Evolutionary conservation across 2,329 filamentous ascomycete genomes (phyloP).

Genomic region (Purpureocillium lavendulum): DNA sequence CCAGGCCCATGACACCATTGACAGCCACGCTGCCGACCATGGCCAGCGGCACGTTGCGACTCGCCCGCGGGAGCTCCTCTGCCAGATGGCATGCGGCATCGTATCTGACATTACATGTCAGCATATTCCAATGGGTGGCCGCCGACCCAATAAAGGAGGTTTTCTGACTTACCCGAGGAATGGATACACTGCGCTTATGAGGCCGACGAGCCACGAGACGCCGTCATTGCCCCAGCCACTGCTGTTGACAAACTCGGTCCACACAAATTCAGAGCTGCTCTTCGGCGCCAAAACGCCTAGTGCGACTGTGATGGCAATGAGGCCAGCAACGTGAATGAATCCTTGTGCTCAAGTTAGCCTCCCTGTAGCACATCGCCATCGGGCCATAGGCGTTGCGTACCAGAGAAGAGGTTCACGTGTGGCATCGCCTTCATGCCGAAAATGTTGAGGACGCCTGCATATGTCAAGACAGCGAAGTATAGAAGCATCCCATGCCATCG

Average conservation of each 20-base stretch:
- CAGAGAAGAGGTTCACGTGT: slow-evolving; percentile 20
- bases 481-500: slow-evolving; percentile 38
- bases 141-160: not conserved
- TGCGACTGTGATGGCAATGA: slow-evolving; percentile 17
- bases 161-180: slow-evolving; percentile 19
- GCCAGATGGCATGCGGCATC: slow-evolving; percentile 24
- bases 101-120: slow-evolving; percentile 12
- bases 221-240: slow-evolving; percentile 22
- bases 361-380: too few species aligned
- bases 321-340: slow-evolving; percentile 17
- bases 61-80: slow-evolving; percentile 23
- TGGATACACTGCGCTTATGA: slow-evolving; percentile 22
- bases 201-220: slow-evolving; percentile 23
- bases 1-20: slow-evolving; percentile 37
- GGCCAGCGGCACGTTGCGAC: slow-evolving; percentile 22
- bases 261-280: slow-evolving; percentile 20
- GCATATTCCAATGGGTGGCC: too few species aligned
- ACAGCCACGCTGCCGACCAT: slow-evolving; percentile 25
- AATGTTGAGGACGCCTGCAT: slow-evolving; percentile 29
- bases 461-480: slow-evolving; percentile 34
- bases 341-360: slow-evolving; percentile 10
- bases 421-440: slow-evolving; percentile 29
- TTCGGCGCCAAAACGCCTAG: slow-evolving; percentile 22
- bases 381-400: too few species aligned
- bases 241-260: slow-evolving; percentile 20